Base-by-base conservation (phyloP, 2,329 filamentous ascomycete genomes). In the Cladorrhinum sp. region DNA sequence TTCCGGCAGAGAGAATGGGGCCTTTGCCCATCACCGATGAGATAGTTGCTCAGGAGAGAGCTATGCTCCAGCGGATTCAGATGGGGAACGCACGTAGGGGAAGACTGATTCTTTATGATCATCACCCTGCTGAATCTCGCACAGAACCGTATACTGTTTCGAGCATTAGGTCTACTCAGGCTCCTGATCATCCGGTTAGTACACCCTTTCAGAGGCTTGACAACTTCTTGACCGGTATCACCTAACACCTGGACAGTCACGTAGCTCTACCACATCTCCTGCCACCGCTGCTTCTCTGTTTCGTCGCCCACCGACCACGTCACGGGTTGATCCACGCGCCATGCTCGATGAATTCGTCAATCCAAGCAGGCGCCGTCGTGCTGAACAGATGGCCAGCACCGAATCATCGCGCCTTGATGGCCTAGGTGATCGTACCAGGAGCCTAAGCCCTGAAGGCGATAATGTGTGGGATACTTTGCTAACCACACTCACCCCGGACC, bases 401-500 rank as follows among this genome's bases (percentile, higher is more conserved):
- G 62, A 60, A 45, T n/a, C 63, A 13, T 52, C 55, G 27, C 55
- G 52, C 10, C 20, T 89, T 1, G 88, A 96, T 73, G 92, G 92
- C 3, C 82, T 96, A 16, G 92, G 92, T 38, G 92, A 96, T 74
- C 89, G 92, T 61, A 85, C 91, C 64, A 86, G 92, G 67, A 96
- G 92, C 73, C 77, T 91, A n/a, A 92, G 88, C 70, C 88, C 89
- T 0, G 88, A 89, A 57, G 80, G 78, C 41, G 82, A 85, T 64
- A 80, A 82, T 54, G 79, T 80, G 1, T 97, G 93, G 93, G 89
- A 93, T 62, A 91, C 87, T 2, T 85, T 97, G 57, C 79, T 92
- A 60, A 88, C 84, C 6, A 96, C 91, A 0, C 83, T 97, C 62
- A 88, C 90, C 0, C 91, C 91, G 0, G 92, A 96, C 72, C 86